These are phyloP conservation scores for Gnomoniopsis sp. DNA, from an alignment of 2,329 filamentous ascomycete genomes.

Conservation along the genomic window DNA sequence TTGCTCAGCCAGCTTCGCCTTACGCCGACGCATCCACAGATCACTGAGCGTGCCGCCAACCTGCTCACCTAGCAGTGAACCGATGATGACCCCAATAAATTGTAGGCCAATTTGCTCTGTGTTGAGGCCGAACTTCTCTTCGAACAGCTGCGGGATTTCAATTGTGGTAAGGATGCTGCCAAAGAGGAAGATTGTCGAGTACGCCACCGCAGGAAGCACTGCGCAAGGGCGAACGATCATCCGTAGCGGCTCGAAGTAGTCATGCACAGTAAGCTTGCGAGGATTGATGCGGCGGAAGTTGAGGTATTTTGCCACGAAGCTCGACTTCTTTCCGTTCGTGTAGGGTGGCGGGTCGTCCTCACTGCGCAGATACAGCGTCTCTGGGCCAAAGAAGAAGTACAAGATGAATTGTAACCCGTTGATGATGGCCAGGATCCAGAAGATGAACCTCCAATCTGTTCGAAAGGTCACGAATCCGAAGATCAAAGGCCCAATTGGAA, in stretches of 20 bases:
- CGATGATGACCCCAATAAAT: conserved; percentile 52
- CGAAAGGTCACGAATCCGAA: conserved; percentile 34
- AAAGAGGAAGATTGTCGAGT: conserved; percentile 54
- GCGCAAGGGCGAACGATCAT: conserved; percentile 42
- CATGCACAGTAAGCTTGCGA: conserved; percentile 39
- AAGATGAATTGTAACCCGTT: conserved; percentile 52
- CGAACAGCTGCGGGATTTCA: conserved; percentile 55
- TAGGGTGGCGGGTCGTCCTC: conserved; percentile 19
- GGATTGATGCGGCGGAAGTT: conserved; percentile 45
- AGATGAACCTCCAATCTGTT: conserved; percentile 24
- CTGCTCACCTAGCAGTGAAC: conserved; percentile 52
- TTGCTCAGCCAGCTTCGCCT: conserved; percentile 19
- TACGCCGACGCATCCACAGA: conserved; percentile 41
- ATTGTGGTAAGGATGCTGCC: conserved; percentile 49
- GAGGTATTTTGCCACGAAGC: conserved; percentile 41
- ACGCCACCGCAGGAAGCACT: conserved; percentile 45
- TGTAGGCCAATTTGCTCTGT: conserved; percentile 54
- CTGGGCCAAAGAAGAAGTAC: conserved; percentile 50
- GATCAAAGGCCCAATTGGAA: conserved; percentile 11
- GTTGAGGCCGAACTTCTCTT: conserved; percentile 50
- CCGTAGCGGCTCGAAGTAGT: conserved; percentile 44
- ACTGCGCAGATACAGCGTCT: conserved; percentile 48
- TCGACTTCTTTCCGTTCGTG: conserved; percentile 17
- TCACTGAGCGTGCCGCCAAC: conserved; percentile 49
- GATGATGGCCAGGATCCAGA: conserved; percentile 1